Base-by-base conservation (phyloP, 352 stramenopile species). In the Globisporangium radiosum region DNA sequence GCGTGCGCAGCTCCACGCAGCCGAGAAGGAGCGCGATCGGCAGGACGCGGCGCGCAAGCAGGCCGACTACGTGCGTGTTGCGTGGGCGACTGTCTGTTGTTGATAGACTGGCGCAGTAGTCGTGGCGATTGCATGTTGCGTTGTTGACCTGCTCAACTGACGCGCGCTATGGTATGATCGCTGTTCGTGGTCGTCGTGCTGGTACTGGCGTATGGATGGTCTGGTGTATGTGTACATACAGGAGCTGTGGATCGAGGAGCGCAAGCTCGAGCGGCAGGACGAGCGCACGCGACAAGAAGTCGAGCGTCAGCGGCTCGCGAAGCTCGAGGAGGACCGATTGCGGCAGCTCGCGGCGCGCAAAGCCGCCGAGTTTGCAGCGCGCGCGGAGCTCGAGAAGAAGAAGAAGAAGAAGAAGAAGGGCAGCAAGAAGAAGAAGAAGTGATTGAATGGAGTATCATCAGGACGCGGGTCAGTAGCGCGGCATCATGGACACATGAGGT, bases 351-450 rank as follows among this genome's bases (percentile, higher is more conserved):
- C 83, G 8, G 79, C 72, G 47, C 75, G 83, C 39, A 90, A 90
- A 57, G 80, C 81, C 19, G 73, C 75, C 55, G 83, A 90, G 59
- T 88, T 87, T 47, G 75, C 79, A 4, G 83, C 78, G n/a, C 73
- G 77, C 47, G 67, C 71, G 5, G 82, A 92, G 64, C 72, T 92
- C 57, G 82, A 92, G 47, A 88, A 88, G 70, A 90, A 89, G 68
- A 89, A 90, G 59, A 88, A 88, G 59, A 88, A 88, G 69, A 88
- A 84, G 54, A 92, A 91, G 54, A 81, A 79, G 36, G 45, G 44
- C 38, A 59, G 60, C 7, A 67, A 59, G 42, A 87, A 85, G 66
- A 91, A 91, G 70, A 85, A 84, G 63, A 81, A 87, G 54, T 11
- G 17, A 19, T 19, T 19, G 17, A 19, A 19, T 19, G 17, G 17